These are phyloP conservation scores for Chrysopogon serrulatus DNA, from an alignment of 176 grass and related monocot species.

Conservation along the genomic window DNA sequence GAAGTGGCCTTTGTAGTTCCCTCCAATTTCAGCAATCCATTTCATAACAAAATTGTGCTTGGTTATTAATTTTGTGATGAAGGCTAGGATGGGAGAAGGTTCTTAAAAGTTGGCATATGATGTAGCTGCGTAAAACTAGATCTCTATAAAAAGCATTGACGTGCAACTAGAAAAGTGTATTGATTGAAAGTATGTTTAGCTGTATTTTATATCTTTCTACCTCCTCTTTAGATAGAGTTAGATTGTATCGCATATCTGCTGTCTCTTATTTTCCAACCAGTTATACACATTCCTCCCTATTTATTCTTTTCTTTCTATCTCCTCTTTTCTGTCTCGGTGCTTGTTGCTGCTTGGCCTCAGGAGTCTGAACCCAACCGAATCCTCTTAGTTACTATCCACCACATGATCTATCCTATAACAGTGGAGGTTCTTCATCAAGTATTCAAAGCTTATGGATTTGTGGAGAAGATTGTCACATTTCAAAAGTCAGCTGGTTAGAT, in stretches of 20 bases:
- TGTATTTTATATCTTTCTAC: slow-evolving; percentile 26
- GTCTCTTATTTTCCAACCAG: slow-evolving; percentile 38
- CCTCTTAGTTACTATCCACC: slow-evolving; percentile 99
- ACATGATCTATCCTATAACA: slow-evolving; percentile 99
- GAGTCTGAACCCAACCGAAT: slow-evolving; percentile 97
- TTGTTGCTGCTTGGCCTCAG: slow-evolving; percentile 54
- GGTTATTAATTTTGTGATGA: background rate
- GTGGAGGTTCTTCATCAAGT: slow-evolving; percentile 98
- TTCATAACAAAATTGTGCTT: background rate
- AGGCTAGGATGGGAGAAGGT: background rate
- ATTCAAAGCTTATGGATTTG: slow-evolving; percentile 96
- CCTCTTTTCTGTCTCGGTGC: slow-evolving; percentile 44
- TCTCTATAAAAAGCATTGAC: slow-evolving; percentile 1
- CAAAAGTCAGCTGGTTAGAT: slow-evolving; percentile 97
- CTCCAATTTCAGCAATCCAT: background rate
- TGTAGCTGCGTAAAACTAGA: too few species aligned
- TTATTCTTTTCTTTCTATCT: slow-evolving; percentile 60
- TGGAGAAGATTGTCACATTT: slow-evolving; percentile 99
- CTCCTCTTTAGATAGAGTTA: slow-evolving; percentile 34
- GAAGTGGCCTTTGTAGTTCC: background rate
- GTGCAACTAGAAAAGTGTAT: background rate
- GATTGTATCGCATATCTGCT: slow-evolving; percentile 38
- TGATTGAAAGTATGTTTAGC: slow-evolving; percentile 10
- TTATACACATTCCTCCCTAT: slow-evolving; percentile 53
- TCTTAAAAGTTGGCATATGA: slow-evolving; percentile 2